phyloP scores from a whole-genome alignment of 1,284 basidiomycete genomes.

The Hemileia vastatrix region DNA sequence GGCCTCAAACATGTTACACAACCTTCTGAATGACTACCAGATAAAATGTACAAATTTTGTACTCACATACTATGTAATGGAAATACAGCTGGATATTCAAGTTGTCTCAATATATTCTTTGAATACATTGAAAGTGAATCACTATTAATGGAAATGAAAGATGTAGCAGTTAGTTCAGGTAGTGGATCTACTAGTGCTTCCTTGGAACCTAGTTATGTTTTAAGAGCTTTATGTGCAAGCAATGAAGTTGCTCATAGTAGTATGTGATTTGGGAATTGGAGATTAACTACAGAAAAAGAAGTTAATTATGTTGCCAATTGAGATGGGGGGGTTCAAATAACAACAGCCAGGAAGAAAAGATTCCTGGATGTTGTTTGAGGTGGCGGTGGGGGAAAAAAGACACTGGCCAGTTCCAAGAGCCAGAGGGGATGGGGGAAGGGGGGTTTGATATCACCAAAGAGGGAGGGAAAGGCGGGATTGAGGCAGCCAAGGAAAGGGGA shows the following conservation, averaged over 20 bases:
- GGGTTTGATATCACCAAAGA: too few species aligned
- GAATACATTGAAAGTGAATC: slow-evolving; percentile 97
- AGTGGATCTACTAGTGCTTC: slow-evolving; percentile 98
- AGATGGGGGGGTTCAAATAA: too few species aligned
- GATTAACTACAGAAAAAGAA: slow-evolving; percentile 96
- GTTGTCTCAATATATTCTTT: slow-evolving; percentile 91
- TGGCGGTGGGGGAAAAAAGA: too few species aligned
- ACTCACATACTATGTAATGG: slow-evolving; percentile 91
- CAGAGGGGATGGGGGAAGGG: too few species aligned
- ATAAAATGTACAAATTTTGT: slow-evolving; percentile 70
- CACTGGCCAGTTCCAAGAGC: too few species aligned
- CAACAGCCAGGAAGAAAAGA: too few species aligned
- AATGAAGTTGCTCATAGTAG: slow-evolving; percentile 99
- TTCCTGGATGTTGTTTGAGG: too few species aligned
- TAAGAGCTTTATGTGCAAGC: slow-evolving; percentile 88
- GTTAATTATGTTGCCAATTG: slow-evolving; percentile 87
- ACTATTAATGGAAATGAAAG: slow-evolving; percentile 96
- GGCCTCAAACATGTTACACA: slow-evolving; percentile 69
- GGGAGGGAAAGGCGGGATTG: too few species aligned
- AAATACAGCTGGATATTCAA: slow-evolving; percentile 65
- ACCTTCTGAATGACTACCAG: slow-evolving; percentile 71
- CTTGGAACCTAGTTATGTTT: slow-evolving; percentile 94
- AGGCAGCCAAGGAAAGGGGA: too few species aligned
- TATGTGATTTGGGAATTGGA: slow-evolving; percentile 90
- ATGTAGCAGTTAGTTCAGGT: slow-evolving; percentile 93